Conservation (phyloP, 108 stramenopile genomes). For the Aurantiochytrium sp. region DNA sequence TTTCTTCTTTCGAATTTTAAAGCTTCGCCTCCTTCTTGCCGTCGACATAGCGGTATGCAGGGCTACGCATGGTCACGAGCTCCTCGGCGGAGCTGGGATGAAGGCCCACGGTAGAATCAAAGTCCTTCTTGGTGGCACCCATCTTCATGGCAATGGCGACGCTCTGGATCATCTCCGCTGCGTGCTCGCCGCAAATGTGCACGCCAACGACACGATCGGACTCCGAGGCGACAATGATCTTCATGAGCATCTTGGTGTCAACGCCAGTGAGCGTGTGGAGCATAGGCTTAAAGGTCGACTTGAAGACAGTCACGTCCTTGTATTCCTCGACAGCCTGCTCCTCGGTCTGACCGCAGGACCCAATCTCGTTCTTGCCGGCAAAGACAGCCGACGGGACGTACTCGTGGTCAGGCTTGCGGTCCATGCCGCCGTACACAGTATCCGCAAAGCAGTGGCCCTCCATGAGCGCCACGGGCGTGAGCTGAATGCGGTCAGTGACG, state of each 20-base stretch:
- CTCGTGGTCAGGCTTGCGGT: conserved; percentile 66
- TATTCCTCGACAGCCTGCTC: conserved; percentile 65
- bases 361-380: conserved; percentile 69
- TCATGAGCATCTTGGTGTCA: conserved; percentile 54
- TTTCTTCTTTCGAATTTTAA: not conserved
- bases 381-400: conserved; percentile 80
- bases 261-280: conserved; percentile 32
- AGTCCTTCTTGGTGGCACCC: conserved; percentile 70
- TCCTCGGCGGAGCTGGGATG: conserved; percentile 64
- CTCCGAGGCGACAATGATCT: conserved; percentile 34
- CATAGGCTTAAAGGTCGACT: conserved; percentile 42
- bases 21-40: not conserved
- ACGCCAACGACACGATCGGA: not conserved
- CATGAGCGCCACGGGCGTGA: conserved; percentile 89
- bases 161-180: conserved; percentile 74
- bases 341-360: conserved; percentile 73
- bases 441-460: conserved; percentile 64
- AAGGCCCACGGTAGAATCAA: conserved; percentile 64
- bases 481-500: conserved; percentile 68
- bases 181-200: conserved; percentile 40
- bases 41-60: conserved; percentile 19
- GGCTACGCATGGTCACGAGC: conserved; percentile 44
- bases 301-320: conserved; percentile 64
- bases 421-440: conserved; percentile 64
- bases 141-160: conserved; percentile 71